A percentile compares a stretch with the other conserved stretches of the same genome.
Conservation (phyloP, 139 green algal genomes). For the Dunaliella primolecta region DNA sequence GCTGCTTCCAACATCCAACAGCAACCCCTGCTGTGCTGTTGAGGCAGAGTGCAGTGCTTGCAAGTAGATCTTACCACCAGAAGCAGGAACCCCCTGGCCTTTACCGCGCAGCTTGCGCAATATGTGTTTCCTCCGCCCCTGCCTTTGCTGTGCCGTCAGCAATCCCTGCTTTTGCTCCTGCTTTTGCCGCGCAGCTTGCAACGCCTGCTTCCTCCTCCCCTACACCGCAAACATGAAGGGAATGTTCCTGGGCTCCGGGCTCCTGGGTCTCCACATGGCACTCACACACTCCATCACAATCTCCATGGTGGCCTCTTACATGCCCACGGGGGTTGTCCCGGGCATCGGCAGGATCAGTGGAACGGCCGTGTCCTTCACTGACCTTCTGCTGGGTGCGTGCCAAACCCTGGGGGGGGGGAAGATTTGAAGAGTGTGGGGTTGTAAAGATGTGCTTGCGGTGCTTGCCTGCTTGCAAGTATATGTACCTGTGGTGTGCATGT, state of each 20-base stretch:
- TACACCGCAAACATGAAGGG: conserved; percentile 37
- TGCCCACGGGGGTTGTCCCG: conserved; percentile 52
- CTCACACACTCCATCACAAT: conserved; percentile 76
- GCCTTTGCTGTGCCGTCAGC: too few species aligned
- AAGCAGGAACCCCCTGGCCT: background rate
- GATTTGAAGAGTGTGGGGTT: too few species aligned
- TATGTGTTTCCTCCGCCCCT: too few species aligned
- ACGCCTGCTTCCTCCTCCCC: background rate
- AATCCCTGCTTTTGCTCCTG: too few species aligned
- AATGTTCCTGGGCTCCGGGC: conserved; percentile 62
- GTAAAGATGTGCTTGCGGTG: too few species aligned
- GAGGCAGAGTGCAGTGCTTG: background rate
- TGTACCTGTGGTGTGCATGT: too few species aligned
- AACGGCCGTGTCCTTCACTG: conserved; percentile 80
- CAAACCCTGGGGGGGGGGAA: too few species aligned
- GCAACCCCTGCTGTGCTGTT: conserved; percentile 20
- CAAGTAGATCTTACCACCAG: background rate
- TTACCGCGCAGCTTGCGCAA: background rate
- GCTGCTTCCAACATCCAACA: too few species aligned
- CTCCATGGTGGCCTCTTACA: conserved; percentile 54
- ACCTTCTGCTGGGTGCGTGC: conserved; percentile 70
- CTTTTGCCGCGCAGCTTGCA: background rate
- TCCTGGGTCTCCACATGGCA: conserved; percentile 81
- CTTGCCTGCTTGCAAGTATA: too few species aligned
- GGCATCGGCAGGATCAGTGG: conserved; percentile 71